Base-by-base conservation (phyloP, 2,329 filamentous ascomycete species). In the Colletotrichum trifolii region DNA sequence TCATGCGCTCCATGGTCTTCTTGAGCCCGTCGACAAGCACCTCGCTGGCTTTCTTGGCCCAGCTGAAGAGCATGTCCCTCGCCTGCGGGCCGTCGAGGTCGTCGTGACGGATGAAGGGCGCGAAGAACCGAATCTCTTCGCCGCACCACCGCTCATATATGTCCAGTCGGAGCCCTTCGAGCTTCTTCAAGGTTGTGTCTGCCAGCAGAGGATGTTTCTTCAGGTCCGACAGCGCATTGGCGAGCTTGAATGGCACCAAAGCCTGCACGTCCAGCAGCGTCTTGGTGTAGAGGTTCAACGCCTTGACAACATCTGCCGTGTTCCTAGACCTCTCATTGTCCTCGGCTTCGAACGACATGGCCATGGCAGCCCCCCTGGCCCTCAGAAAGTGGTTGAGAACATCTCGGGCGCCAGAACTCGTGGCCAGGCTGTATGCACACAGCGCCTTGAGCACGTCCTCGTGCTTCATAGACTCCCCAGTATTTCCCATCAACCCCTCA, bases 81-180 rank as follows among this genome's bases (percentile, higher is more conserved):
- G 87, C 86, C 66, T 88, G 84, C 33, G 81, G 77, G 17, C 85
- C 87, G 33, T 89, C 85, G 5, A 92, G 76, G 69, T 96, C 91
- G 69, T 94, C 92, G 71, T 96, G 89, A 36, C 92, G 89, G 40
- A 96, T 91, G 79, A 93, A 97, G 0, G 94, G 94, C 1, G 89
- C 95, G 73, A 96, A 97, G 69, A 91, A 91, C 50, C 87, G 87
- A 46, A 97, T 91, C 66, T 96, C 93, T 8, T 94, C 89, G 15
- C 91, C 86, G 67, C 96, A 91, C 91, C 94, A 97, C 17, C 85
- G 85, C 68, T 90, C 88, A 71, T 93, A 89, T 9, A 96, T 79
- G 72, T 97, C 93, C 34, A 97, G 79, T 40, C 91, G 87, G 11
- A 97, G 79, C 13, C 90, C 90, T 68, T 92, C 87, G 1, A 96